Evolutionary conservation across 2,329 filamentous ascomycete species (phyloP), one percentile per base, ranked within the genome.

Genomic region (Pyrenophora graminea): DNA sequence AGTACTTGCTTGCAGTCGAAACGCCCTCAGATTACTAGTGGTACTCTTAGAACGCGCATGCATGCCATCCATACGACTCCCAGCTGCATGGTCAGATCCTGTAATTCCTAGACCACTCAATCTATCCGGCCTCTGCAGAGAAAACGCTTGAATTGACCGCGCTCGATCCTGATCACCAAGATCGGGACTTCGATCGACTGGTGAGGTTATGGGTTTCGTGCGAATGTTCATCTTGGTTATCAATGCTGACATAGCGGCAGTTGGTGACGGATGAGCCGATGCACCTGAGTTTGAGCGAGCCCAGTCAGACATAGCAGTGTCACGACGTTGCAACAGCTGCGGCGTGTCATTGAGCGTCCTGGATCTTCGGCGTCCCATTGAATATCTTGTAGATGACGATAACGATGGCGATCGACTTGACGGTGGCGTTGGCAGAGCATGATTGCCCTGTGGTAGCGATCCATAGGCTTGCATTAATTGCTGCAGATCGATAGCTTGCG

Each of bases 301-400:
- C 9, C 4, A 42, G 15, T 42, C 39, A 31, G 39, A 21, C 17
- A 15, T 19, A 25, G 15, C 15, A n/a, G 40, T 42, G 30, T 21
- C 18, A 23, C 30, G 40, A 17, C 40, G 40, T 42, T 33, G 40
- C 40, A 33, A 34, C 10, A 42, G 40, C 30, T 42, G 40, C 12
- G 17, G 40, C 40, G 12, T 33, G 40, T 42, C 40, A 21, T 42
- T 42, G 40, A 42, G 30, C 18, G 40, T 42, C 30, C 40, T 42
- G 30, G 40, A 42, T 42, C 40, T 42, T 42, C 30, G 40, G 30
- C 40, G 40, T 42, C 40, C 40, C 30, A 33, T 34, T 33, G 40
- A n/a, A 23, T 17, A n/a, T 42, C 40, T 23, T 15, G 30, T 23
- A 3, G 40, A 34, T 34, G 40, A 42, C 40, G 40, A 42, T 33